These are phyloP conservation scores for Fraxinus paxiana DNA, from an alignment of 305 asterid genomes.

Conservation along the genomic window DNA sequence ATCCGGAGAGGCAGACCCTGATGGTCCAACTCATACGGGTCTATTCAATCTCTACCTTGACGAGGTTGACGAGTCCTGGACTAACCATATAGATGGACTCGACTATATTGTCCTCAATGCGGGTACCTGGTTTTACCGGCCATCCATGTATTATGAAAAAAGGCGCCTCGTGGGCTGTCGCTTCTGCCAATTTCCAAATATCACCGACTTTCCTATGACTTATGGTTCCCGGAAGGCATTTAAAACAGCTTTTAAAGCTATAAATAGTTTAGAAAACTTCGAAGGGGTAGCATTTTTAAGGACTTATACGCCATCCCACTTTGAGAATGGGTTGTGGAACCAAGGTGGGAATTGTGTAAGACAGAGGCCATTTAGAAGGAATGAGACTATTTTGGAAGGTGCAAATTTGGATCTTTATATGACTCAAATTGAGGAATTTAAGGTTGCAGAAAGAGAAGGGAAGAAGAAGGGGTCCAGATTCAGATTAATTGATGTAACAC, in stretches of 20 bases:
- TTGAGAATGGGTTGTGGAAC: slow-evolving; percentile 73
- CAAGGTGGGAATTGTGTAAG: slow-evolving; percentile 59
- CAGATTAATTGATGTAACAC: slow-evolving; percentile 49
- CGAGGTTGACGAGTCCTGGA: slow-evolving; percentile 63
- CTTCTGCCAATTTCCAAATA: slow-evolving; percentile 48
- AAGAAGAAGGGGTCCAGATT: slow-evolving; percentile 33
- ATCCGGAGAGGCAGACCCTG: slow-evolving; percentile 31
- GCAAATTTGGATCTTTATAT: slow-evolving; percentile 42
- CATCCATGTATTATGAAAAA: slow-evolving; percentile 48
- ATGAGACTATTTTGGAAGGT: slow-evolving; percentile 45
- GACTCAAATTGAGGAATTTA: slow-evolving; percentile 56
- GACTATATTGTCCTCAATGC: slow-evolving; percentile 59
- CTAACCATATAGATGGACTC: slow-evolving; percentile 44
- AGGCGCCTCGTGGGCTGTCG: slow-evolving; percentile 52
- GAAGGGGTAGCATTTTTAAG: slow-evolving; percentile 51
- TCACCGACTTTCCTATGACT: slow-evolving; percentile 41
- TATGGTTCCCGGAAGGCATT: slow-evolving; percentile 58
- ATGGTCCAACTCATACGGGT: slow-evolving; percentile 55
- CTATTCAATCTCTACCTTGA: slow-evolving; percentile 72
- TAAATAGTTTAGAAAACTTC: slow-evolving; percentile 36
- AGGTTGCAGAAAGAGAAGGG: slow-evolving; percentile 38
- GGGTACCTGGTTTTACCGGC: slow-evolving; percentile 74
- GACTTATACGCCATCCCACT: slow-evolving; percentile 70
- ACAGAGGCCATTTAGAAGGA: slow-evolving; percentile 49
- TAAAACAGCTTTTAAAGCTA: slow-evolving; percentile 54